Percentiles rank a stretch among this genome's conserved stretches.
phyloP scores from a whole-genome alignment of 345 rosid species.

The Aquilaria sinensis region DNA sequence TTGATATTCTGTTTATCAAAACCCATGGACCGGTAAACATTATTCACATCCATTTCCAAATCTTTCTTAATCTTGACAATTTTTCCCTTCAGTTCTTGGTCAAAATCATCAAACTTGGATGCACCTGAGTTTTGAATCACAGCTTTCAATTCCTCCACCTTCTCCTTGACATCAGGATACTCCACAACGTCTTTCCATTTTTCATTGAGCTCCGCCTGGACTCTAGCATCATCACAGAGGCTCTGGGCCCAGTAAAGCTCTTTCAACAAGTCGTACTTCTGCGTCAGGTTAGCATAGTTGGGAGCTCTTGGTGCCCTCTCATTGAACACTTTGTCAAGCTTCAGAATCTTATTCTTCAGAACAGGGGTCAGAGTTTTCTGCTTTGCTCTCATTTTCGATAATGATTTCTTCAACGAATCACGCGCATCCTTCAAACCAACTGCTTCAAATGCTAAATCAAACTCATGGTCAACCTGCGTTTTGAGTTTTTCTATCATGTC shows the following conservation, averaged over 20 bases:
- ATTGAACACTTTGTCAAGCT: constrained; percentile 59
- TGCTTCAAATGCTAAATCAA: constrained; percentile 51
- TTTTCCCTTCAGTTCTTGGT: constrained; percentile 48
- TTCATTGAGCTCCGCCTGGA: constrained; percentile 47
- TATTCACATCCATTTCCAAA: constrained; percentile 45
- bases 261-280: constrained; percentile 67
- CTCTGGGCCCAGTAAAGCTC: constrained; percentile 59
- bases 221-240: constrained; percentile 23
- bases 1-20: constrained; percentile 43
- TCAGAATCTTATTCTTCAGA: constrained; percentile 48
- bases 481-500: constrained; percentile 64
- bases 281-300: constrained; percentile 50
- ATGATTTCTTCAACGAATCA: constrained; percentile 38
- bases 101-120: constrained; percentile 46
- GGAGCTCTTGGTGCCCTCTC: constrained; percentile 47
- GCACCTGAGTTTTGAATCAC: constrained; percentile 42
- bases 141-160: constrained; percentile 54
- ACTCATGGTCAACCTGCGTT: constrained; percentile 74
- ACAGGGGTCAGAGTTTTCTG: constrained; percentile 56
- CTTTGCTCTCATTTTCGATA: constrained; percentile 40
- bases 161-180: constrained; percentile 56
- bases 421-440: constrained; percentile 54
- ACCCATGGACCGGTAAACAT: constrained; percentile 48
- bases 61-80: constrained; percentile 41
- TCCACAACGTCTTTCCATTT: constrained; percentile 52